Evolutionary conservation across 2,329 filamentous ascomycete species (phyloP).

Genomic region (Torrubiellomyces zombiae): DNA sequence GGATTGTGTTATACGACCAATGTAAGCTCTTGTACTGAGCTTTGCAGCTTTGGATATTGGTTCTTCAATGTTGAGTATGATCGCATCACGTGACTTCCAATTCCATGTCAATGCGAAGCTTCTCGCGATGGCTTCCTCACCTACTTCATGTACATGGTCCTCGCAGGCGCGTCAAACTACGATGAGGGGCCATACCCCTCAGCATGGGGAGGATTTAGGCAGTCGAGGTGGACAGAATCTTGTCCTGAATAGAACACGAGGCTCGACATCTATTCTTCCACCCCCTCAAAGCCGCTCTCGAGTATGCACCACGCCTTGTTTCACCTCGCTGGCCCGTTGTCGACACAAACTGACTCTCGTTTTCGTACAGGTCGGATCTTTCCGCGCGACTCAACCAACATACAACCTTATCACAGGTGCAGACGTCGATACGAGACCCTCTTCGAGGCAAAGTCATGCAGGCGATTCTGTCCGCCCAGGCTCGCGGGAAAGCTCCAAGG

Average conservation of each 20-base stretch:
- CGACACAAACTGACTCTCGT: slow-evolving; percentile 1
- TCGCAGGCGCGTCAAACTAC: slow-evolving; percentile 3
- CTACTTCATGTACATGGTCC: neutral
- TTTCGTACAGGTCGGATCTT: slow-evolving; percentile 22
- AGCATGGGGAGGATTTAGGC: slow-evolving; percentile 14
- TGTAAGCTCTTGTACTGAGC: too few species aligned
- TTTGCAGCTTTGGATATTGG: too few species aligned
- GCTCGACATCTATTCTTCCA: slow-evolving; percentile 19
- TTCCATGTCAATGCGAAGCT: too few species aligned
- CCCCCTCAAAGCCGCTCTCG: slow-evolving; percentile 21
- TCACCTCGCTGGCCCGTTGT: slow-evolving; percentile 2
- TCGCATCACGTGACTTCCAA: slow-evolving; percentile 3
- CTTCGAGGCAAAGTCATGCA: slow-evolving; percentile 23
- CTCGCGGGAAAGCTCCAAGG: slow-evolving; percentile 42
- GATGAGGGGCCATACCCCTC: slow-evolving; percentile 18
- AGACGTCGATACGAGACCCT: slow-evolving; percentile 21
- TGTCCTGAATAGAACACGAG: slow-evolving; percentile 15
- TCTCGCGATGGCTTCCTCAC: neutral
- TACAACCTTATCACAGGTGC: slow-evolving; percentile 43
- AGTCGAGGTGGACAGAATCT: slow-evolving; percentile 14
- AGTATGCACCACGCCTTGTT: slow-evolving; percentile 13
- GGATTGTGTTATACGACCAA: slow-evolving; percentile 79
- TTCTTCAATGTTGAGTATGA: too few species aligned
- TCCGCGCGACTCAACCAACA: slow-evolving; percentile 35
- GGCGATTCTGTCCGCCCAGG: slow-evolving; percentile 25